Evolutionary conservation across 73 alveolate species (phyloP), one percentile per base, ranked within the genome.

Genomic region (Breviolum minutum): DNA sequence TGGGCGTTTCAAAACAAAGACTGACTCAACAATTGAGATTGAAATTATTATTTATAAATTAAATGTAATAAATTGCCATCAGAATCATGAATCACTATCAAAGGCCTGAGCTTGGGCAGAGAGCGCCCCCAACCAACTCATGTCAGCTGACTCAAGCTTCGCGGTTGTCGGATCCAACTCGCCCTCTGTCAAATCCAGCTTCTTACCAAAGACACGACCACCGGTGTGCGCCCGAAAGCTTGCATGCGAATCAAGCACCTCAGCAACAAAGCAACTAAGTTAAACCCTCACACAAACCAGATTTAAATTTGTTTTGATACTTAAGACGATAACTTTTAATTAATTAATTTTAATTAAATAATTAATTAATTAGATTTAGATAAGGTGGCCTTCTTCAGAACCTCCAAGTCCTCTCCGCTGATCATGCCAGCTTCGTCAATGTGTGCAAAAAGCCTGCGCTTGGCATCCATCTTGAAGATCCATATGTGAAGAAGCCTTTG

Each of bases 101-200:
- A 54, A 27, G 85, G 7, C 85, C 85, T 76, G 85, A 48, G 89
- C 89, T 12, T 16, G 19, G 7, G 89, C 70, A 32, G 89, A 80
- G 68, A 80, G 89, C 0, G 89, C 89, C 17, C 89, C 70, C 7
- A 80, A 68, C 89, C 89, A 80, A 80, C 70, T 80, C 89, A 80
- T 80, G 89, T 80, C 89, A 6, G 89, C 27, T 48, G 19, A 17
- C 7, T 13, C 89, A 9, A 40, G 1, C 54, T 17, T 17, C 19
- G 89, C 89, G 11, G 89, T 80, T 64, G 40, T 80, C 14, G 19
- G 89, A 17, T 80, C 89, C 89, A 80, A 19, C 27, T 80, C 70
- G 29, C 89, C 89, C 69, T 80, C 70, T 0, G 64, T 1, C 89
- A 80, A 26, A 0, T 17, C 70, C 9, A 48, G 68, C 17, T 0